These are phyloP conservation scores for Fraxinus nigra DNA, from an alignment of 305 asterid genomes.

Conservation along the genomic window DNA sequence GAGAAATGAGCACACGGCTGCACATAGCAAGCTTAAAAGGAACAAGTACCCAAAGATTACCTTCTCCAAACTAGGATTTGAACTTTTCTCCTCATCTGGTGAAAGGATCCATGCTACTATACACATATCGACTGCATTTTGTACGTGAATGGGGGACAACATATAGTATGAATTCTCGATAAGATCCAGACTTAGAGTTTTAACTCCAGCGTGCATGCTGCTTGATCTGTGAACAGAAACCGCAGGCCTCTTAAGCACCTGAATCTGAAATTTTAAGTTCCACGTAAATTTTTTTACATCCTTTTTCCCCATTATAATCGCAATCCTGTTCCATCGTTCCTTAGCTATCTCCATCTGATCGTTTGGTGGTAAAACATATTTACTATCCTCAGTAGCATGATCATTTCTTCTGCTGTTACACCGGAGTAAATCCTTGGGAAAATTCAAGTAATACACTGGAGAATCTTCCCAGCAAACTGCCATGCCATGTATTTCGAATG, in stretches of 20 bases:
- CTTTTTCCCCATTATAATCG: constrained; percentile 61
- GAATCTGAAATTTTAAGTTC: constrained; percentile 85
- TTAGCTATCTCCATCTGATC: constrained; percentile 63
- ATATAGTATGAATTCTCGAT: constrained; percentile 55
- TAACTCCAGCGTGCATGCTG: constrained; percentile 52
- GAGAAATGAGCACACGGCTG: background rate
- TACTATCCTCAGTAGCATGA: constrained; percentile 32
- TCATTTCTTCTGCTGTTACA: constrained; percentile 36
- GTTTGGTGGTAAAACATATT: constrained; percentile 42
- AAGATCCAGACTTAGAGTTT: constrained; percentile 68
- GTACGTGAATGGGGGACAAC: constrained; percentile 55
- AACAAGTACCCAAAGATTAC: constrained; percentile 35
- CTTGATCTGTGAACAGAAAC: constrained; percentile 60
- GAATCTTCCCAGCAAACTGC: constrained; percentile 90
- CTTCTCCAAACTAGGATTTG: constrained; percentile 85
- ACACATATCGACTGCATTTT: constrained; percentile 66
- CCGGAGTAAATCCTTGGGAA: constrained; percentile 81
- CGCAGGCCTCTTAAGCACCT: constrained; percentile 86
- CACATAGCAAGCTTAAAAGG: background rate
- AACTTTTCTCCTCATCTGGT: constrained; percentile 93
- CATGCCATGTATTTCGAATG: constrained; percentile 87
- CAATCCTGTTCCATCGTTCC: constrained; percentile 73
- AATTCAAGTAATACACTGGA: constrained; percentile 78
- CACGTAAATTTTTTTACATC: constrained; percentile 68
- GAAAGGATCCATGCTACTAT: constrained; percentile 88